phyloP scores from a whole-genome alignment of 2,329 filamentous ascomycete genomes.

The Diaporthe citrichinensis region DNA sequence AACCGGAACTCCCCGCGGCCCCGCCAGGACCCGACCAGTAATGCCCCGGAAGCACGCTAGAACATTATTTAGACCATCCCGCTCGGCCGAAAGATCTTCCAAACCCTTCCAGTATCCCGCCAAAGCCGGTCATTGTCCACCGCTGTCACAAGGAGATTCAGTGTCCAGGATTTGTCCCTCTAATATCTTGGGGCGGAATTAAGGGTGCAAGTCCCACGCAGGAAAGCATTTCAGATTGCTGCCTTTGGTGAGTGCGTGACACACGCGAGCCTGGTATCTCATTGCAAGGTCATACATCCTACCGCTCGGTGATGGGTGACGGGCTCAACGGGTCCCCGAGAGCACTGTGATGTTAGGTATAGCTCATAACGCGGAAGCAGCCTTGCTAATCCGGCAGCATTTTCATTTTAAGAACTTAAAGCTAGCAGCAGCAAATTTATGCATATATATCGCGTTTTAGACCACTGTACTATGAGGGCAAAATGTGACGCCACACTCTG shows the following conservation, averaged over 20 bases:
- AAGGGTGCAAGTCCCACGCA: not conserved
- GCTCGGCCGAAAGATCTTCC: slow-evolving; percentile 6
- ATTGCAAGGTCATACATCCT: not conserved
- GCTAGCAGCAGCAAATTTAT: too few relatives aligned
- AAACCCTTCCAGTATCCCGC: not conserved
- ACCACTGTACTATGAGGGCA: too few relatives aligned
- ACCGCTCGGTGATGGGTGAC: not conserved
- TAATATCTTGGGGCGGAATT: too few relatives aligned
- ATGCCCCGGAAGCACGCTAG: not conserved
- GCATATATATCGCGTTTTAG: too few relatives aligned
- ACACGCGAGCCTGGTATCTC: not conserved
- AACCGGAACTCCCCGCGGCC: slow-evolving; percentile 9
- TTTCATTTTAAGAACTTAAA: too few relatives aligned
- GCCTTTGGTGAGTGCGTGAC: not conserved
- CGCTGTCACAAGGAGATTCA: not conserved
- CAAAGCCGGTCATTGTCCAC: not conserved
- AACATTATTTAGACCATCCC: too few relatives aligned
- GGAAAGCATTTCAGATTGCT: not conserved
- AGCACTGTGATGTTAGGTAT: not conserved
- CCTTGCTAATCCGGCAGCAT: too few relatives aligned
- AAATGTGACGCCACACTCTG: too few relatives aligned
- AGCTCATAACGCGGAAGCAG: too few relatives aligned
- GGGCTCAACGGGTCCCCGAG: not conserved
- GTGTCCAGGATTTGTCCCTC: not conserved
- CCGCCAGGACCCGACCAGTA: not conserved